Evolutionary conservation across 306 rosid species (phyloP), one percentile per base, ranked within the genome.

Genomic region (Pterocarpus santalinus): DNA sequence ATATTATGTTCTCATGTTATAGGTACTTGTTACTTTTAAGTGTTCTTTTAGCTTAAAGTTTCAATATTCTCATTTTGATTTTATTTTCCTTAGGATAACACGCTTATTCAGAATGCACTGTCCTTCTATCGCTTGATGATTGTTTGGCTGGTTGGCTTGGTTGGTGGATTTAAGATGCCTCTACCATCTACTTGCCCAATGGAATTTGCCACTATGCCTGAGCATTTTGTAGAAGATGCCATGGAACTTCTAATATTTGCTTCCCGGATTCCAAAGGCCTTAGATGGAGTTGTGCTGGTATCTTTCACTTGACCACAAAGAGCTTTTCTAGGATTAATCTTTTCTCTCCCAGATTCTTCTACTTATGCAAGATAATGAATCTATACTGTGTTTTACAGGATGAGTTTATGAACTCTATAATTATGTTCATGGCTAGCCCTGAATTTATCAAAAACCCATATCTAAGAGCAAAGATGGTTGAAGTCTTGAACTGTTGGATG

Each of bases 101-200:
- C 91, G 34, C 89, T 96, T 78, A 86, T 94, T 51, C 97, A 96
- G 76, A 80, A 87, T 68, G 97, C 97, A 68, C 97, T 93, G 77
- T 79, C 97, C 53, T 90, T 92, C 88, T 90, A 88, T 81, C 98
- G 97, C 74, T 76, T 96, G 87, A 89, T 96, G 98, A 84, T 96
- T 61, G 89, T 92, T 56, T 96, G 99, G 99, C 80, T 93, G 84
- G 99, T 87, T 88, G 90, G 91, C 86, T 76, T 93, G 94, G 94
- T 96, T 83, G 99, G 98, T 79, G 99, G 98, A 75, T 96, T 90
- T 79, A 92, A 93, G 89, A 96, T 96, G 98, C 99, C 99, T 76
- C 87, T 96, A 44, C 94, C 97, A 51, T 67, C 90, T 69, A 84
- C 87, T 65, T 90, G 97, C 88, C 97, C 98, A 2, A 88, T 80